Evolutionary conservation across 441 rosid genomes (phyloP).

Genomic region (Jatropha podagrica): DNA sequence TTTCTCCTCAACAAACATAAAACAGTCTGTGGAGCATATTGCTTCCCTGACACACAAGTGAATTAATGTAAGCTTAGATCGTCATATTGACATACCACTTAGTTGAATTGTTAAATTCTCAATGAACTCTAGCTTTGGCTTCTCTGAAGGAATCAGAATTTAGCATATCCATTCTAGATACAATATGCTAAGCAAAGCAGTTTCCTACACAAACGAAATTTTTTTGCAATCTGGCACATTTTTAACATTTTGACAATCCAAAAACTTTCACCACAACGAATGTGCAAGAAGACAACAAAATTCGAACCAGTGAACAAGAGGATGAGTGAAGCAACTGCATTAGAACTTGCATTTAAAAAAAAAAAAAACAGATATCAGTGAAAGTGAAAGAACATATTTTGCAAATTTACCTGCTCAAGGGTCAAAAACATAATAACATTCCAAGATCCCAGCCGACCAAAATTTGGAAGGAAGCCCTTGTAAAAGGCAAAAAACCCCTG

Average conservation of each 20-base stretch:
- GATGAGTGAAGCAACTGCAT: background rate
- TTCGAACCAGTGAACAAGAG: constrained; percentile 1
- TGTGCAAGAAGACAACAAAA: background rate
- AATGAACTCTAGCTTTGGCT: background rate
- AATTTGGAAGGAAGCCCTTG: constrained; percentile 91
- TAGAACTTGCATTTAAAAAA: background rate
- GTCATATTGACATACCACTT: background rate
- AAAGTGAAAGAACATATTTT: background rate
- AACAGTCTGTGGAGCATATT: background rate
- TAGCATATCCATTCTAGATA: background rate
- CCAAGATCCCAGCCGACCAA: constrained; percentile 96
- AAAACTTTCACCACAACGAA: background rate
- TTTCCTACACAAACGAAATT: background rate
- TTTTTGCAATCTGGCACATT: background rate
- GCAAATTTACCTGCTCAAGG: constrained; percentile 76
- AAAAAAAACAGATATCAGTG: background rate
- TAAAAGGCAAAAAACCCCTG: constrained; percentile 91
- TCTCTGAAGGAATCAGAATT: background rate
- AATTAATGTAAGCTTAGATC: background rate
- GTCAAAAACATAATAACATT: constrained; percentile 96
- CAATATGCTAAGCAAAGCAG: background rate
- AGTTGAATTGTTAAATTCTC: background rate
- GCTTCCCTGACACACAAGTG: background rate
- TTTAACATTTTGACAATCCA: background rate
- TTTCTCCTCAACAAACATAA: background rate